phyloP scores from a whole-genome alignment of 106 monocot species.

The Triglochin maritima region DNA sequence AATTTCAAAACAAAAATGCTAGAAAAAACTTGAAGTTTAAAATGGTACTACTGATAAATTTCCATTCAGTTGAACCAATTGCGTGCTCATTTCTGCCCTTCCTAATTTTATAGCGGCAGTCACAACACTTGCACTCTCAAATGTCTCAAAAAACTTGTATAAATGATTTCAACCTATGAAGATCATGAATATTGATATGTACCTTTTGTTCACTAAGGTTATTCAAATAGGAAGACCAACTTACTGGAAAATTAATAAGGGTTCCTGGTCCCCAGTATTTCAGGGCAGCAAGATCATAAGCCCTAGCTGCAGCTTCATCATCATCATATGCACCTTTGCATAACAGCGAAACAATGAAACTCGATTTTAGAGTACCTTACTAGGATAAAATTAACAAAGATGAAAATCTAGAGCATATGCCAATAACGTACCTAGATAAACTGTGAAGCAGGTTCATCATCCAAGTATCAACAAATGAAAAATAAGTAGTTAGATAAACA shows the following conservation, averaged over 20 bases:
- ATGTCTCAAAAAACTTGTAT: background rate
- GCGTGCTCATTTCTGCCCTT: no score
- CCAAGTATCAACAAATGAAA: no score
- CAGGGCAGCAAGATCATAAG: constrained; percentile 98
- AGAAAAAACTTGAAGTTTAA: no score
- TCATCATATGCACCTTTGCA: constrained; percentile 94
- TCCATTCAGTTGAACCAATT: no score
- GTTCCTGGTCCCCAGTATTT: constrained; percentile 99
- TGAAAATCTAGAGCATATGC: background rate
- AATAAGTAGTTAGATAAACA: no score
- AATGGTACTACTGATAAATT: no score
- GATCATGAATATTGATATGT: no score
- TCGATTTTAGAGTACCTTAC: no score
- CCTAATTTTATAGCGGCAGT: no score
- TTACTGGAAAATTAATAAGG: constrained; percentile 98
- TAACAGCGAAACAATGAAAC: constrained; percentile 4
- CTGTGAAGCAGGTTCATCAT: constrained; percentile 15
- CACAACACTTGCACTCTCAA: background rate
- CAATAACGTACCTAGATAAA: constrained; percentile 62
- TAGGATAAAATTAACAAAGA: background rate
- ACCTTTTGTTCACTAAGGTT: no score
- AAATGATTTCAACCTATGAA: background rate
- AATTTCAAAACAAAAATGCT: no score
- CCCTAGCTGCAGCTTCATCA: constrained; percentile 97
- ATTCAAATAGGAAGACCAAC: constrained; percentile 6